Evolutionary conservation across 345 rosid genomes (phyloP).

Genomic region (Citrus mangshanensis): DNA sequence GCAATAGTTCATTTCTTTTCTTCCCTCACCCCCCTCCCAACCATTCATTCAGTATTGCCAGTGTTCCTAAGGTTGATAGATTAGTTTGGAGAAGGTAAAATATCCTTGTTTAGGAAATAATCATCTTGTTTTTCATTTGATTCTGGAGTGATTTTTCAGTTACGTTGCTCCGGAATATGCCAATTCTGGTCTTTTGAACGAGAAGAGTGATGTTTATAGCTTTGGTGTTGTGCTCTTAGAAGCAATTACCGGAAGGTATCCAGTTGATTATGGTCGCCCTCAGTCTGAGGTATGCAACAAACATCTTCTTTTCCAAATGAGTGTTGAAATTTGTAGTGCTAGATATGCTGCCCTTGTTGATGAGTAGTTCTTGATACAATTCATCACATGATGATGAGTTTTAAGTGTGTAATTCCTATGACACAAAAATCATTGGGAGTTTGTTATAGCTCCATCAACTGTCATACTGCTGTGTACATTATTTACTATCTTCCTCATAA

Average conservation of each 20-base stretch:
- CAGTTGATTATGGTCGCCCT: conserved; percentile 85
- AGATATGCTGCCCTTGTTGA: neutral
- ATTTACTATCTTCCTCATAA: neutral
- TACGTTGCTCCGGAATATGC: conserved; percentile 98
- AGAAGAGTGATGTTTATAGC: conserved; percentile 97
- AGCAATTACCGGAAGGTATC: conserved; percentile 98
- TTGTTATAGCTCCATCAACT: neutral
- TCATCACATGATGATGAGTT: neutral
- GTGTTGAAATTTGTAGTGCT: conserved; percentile 3
- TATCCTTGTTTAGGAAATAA: neutral
- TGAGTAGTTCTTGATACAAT: neutral
- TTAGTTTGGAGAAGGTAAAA: conserved; percentile 2
- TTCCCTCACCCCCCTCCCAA: no score
- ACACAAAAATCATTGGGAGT: neutral
- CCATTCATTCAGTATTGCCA: neutral
- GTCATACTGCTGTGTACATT: neutral
- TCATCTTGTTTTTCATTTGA: neutral
- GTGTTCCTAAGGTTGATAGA: conserved; percentile 5
- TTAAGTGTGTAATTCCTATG: neutral
- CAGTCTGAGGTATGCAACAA: conserved; percentile 64
- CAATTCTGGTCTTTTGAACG: conserved; percentile 85
- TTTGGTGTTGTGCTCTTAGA: conserved; percentile 90
- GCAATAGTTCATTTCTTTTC: neutral
- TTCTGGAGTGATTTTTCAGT: conserved; percentile 32
- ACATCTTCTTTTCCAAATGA: conserved; percentile 7